Evolutionary conservation across 768 basidiomycete genomes (phyloP).

Genomic region (Boletus tylopilopsis): DNA sequence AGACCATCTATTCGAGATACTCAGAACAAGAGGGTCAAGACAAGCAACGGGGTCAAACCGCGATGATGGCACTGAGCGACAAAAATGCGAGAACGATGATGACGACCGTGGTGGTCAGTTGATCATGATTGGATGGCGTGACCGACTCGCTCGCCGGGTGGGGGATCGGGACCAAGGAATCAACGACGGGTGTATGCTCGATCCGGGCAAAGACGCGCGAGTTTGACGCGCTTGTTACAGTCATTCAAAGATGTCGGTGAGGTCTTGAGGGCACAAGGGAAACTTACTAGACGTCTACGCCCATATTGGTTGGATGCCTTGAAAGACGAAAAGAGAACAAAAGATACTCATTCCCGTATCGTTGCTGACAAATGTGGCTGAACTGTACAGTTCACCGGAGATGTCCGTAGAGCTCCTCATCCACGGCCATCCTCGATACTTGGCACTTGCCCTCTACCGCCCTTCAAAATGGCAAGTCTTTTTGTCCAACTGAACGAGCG

Average conservation of each 20-base stretch:
- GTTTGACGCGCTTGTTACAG: background rate
- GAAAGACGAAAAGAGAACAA: background rate
- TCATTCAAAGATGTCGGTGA: background rate
- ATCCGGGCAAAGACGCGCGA: background rate
- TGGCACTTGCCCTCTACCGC: no score
- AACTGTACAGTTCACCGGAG: slow-evolving; percentile 29
- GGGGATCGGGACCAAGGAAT: slow-evolving; percentile 10
- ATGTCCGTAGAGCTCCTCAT: slow-evolving; percentile 20
- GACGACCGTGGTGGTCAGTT: background rate
- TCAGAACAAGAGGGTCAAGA: background rate
- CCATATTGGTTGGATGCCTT: no score
- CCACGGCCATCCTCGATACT: no score
- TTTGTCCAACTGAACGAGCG: background rate
- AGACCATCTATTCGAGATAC: slow-evolving; percentile 4
- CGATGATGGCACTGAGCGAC: slow-evolving; percentile 1
- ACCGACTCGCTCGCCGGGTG: background rate
- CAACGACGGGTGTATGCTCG: slow-evolving; percentile 7
- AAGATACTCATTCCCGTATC: background rate
- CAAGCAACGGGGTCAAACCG: slow-evolving; percentile 4
- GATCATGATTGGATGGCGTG: background rate
- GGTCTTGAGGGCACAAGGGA: no score
- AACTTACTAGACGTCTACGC: no score
- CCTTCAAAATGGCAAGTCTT: slow-evolving; percentile 20
- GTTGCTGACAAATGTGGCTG: slow-evolving; percentile 23
- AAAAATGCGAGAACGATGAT: background rate